Percentiles rank a stretch among this genome's conserved stretches.
phyloP scores from a whole-genome alignment of 108 stramenopile genomes.

The Cylindrotheca closterium region DNA sequence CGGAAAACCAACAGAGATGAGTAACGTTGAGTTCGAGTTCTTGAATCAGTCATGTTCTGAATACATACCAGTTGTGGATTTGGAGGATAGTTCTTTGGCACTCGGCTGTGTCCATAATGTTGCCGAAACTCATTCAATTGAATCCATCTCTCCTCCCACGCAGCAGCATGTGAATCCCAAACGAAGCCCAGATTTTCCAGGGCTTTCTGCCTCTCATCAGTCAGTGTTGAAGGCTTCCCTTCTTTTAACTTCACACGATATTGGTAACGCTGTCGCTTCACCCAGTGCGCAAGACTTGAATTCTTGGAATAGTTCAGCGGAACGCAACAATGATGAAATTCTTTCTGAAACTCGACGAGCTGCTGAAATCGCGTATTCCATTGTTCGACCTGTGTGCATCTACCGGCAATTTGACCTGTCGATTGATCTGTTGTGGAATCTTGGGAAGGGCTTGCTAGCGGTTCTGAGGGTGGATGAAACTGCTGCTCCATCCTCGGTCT shows the following conservation, averaged over 20 bases:
- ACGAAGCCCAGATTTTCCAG: constrained; percentile 1
- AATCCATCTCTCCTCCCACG: constrained; percentile 6
- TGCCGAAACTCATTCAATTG: constrained; percentile 15
- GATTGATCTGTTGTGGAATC: neutral
- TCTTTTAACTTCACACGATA: constrained; percentile 18
- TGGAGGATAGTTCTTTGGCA: constrained; percentile 2
- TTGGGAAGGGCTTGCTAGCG: no score
- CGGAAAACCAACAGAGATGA: neutral
- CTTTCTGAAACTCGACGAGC: constrained; percentile 5
- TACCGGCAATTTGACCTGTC: neutral
- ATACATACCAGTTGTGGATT: neutral
- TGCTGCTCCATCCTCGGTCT: no score
- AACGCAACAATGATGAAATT: constrained; percentile 8
- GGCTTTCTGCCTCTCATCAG: neutral
- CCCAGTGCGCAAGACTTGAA: constrained; percentile 19
- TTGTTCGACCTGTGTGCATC: constrained; percentile 1
- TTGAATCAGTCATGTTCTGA: neutral
- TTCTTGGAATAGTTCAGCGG: constrained; percentile 9
- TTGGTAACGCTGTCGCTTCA: constrained; percentile 36
- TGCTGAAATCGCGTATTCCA: constrained; percentile 13
- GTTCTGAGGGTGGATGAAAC: no score
- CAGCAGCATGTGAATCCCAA: neutral
- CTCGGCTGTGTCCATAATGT: constrained; percentile 19
- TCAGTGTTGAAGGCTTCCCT: neutral
- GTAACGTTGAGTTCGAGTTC: neutral